phyloP scores from a whole-genome alignment of 768 basidiomycete species.

The Pisolithus marmoratus region DNA sequence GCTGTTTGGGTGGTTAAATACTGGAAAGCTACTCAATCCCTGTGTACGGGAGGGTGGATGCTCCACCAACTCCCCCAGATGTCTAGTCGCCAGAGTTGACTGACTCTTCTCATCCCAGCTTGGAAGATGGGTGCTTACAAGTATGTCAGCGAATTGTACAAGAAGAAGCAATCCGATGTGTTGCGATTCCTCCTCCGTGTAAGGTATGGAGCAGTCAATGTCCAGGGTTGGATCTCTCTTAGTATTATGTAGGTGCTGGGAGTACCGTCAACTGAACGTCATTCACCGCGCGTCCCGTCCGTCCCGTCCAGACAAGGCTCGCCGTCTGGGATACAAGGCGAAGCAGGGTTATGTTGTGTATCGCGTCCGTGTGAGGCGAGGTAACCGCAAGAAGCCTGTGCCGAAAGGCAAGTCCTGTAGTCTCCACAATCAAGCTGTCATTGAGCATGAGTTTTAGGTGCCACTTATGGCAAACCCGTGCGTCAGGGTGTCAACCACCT shows the following conservation, averaged over 20 bases:
- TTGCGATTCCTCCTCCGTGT: conserved; percentile 97
- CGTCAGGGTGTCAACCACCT: conserved; percentile 99
- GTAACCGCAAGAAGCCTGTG: conserved; percentile 98
- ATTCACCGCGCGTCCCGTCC: conserved; percentile 98
- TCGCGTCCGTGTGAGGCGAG: conserved; percentile 93
- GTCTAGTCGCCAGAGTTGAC: conserved; percentile 8
- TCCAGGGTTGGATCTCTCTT: neutral
- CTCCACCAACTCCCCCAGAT: conserved; percentile 12
- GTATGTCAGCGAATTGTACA: conserved; percentile 96
- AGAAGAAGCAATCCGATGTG: conserved; percentile 97
- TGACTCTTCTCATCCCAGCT: conserved; percentile 23
- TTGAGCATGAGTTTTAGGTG: conserved; percentile 46
- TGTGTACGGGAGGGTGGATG: conserved; percentile 18
- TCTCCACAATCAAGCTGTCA: neutral
- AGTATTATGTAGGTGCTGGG: conserved; percentile 73
- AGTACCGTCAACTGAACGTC: conserved; percentile 96
- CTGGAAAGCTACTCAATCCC: neutral
- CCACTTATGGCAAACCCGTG: conserved; percentile 98
- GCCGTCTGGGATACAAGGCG: conserved; percentile 98
- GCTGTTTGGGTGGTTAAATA: neutral
- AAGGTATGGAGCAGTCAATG: conserved; percentile 46
- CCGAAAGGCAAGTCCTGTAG: conserved; percentile 70
- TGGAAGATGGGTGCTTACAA: conserved; percentile 90
- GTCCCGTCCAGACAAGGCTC: conserved; percentile 98
- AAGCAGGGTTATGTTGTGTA: conserved; percentile 99